phyloP scores from a whole-genome alignment of 1,139 yeast species.

The Debaryomyces sp. region DNA sequence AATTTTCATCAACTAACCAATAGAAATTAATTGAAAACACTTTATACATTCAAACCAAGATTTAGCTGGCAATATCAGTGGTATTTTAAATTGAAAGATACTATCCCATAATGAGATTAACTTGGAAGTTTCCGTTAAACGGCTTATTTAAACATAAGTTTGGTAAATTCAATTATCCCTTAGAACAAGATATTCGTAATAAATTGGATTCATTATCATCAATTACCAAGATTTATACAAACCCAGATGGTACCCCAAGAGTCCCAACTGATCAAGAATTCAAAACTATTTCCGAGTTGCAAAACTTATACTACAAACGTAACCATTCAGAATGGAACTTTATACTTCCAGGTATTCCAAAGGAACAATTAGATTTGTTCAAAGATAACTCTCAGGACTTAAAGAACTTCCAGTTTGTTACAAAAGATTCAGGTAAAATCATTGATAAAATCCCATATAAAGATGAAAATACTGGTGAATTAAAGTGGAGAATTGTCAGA shows the following conservation, averaged over 20 bases:
- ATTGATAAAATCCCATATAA: conserved; percentile 85
- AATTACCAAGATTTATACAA: conserved; percentile 64
- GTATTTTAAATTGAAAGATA: conserved; percentile 4
- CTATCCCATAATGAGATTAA: conserved; percentile 37
- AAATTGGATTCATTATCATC: conserved; percentile 54
- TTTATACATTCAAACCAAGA: conserved; percentile 7
- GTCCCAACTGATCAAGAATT: conserved; percentile 73
- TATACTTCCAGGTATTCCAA: conserved; percentile 54
- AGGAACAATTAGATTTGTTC: conserved; percentile 60
- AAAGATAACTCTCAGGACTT: conserved; percentile 68
- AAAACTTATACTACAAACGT: conserved; percentile 60
- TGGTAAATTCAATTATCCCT: conserved; percentile 42
- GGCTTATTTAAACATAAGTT: conserved; percentile 42
- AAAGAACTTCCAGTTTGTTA: conserved; percentile 59
- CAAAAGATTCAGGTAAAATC: conserved; percentile 65
- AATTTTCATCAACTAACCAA: conserved; percentile 13
- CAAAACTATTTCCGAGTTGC: conserved; percentile 73
- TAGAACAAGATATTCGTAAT: conserved; percentile 47
- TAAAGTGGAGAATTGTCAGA: conserved; percentile 78
- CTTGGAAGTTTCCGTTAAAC: conserved; percentile 46
- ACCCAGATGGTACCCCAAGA: conserved; percentile 78
- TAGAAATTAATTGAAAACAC: conserved; percentile 13
- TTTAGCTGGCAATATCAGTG: conserved; percentile 4
- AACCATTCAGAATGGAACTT: conserved; percentile 65
- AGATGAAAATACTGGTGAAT: conserved; percentile 76